These are phyloP conservation scores for Beauveria scarabaeidicola DNA, from an alignment of 2,329 filamentous ascomycete species.

Conservation along the genomic window DNA sequence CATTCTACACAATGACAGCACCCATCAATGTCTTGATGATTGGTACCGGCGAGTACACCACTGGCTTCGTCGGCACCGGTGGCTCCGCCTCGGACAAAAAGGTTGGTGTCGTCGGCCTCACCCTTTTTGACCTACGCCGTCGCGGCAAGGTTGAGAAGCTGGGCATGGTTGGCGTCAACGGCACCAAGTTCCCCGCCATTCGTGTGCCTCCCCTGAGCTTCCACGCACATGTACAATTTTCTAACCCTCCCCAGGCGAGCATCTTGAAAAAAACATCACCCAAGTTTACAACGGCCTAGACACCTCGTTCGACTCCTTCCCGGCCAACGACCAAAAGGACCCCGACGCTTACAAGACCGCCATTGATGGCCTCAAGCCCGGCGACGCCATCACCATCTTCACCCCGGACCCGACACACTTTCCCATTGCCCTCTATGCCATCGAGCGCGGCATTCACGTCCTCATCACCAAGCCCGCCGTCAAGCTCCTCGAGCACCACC, in stretches of 20 bases:
- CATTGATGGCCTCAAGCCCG: conserved; percentile 72
- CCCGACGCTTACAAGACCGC: conserved; percentile 79
- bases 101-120: conserved; percentile 85
- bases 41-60: conserved; percentile 94
- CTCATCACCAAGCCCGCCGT: conserved; percentile 92
- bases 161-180: conserved; percentile 84
- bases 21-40: conserved; percentile 31
- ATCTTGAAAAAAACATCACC: conserved; percentile 80
- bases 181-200: conserved; percentile 84
- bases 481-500: conserved; percentile 73
- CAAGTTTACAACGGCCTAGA: conserved; percentile 84
- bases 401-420: conserved; percentile 90
- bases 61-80: conserved; percentile 79
- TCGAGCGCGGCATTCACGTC: conserved; percentile 80
- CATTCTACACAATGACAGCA: background rate
- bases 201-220: conserved; percentile 42
- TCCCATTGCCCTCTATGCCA: conserved; percentile 85
- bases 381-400: conserved; percentile 92
- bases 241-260: conserved; percentile 50
- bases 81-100: conserved; percentile 90
- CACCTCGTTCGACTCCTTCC: conserved; percentile 77
- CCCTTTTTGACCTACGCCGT: conserved; percentile 78
- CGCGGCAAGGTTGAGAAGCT: conserved; percentile 81
- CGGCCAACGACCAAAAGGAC: conserved; percentile 62
- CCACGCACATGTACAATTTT: too few relatives aligned